These are phyloP conservation scores for Aegilops umbellulata DNA, from an alignment of 176 grass and related monocot species.

Conservation along the genomic window DNA sequence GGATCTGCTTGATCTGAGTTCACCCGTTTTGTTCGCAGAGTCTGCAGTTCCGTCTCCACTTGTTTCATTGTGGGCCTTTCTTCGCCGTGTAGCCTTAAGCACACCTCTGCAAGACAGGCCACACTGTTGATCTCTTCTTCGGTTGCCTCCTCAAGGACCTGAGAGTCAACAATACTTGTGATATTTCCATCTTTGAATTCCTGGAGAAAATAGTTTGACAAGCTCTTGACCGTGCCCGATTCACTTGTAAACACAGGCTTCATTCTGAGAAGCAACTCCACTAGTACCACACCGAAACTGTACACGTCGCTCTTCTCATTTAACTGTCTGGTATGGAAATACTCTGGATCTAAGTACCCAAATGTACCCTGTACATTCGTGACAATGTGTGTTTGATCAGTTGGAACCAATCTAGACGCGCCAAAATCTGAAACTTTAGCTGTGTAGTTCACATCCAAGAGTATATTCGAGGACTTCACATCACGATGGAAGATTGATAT, in stretches of 20 bases:
- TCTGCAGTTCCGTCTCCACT: not conserved
- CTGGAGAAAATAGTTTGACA: too few relatives aligned
- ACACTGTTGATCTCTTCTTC: not conserved
- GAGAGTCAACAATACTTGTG: not conserved
- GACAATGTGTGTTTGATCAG: too few relatives aligned
- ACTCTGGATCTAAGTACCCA: not conserved
- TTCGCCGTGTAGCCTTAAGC: not conserved
- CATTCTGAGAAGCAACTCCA: constrained; percentile 39
- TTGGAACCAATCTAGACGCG: too few relatives aligned
- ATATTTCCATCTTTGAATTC: not conserved
- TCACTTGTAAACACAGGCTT: too few relatives aligned
- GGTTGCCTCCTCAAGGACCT: not conserved
- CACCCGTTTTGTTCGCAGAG: not conserved
- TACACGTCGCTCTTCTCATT: constrained; percentile 90
- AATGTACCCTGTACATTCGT: too few relatives aligned
- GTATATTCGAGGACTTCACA: too few relatives aligned
- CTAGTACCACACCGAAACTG: constrained; percentile 75
- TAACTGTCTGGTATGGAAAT: not conserved
- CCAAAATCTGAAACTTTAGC: too few relatives aligned
- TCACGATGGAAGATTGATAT: too few relatives aligned
- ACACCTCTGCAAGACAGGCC: not conserved
- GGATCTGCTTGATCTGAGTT: not conserved
- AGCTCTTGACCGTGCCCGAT: too few relatives aligned
- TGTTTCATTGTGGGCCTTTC: not conserved
- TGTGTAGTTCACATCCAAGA: too few relatives aligned